Conservation (phyloP, 2,329 filamentous ascomycete species). For the Dothistroma septosporum region DNA sequence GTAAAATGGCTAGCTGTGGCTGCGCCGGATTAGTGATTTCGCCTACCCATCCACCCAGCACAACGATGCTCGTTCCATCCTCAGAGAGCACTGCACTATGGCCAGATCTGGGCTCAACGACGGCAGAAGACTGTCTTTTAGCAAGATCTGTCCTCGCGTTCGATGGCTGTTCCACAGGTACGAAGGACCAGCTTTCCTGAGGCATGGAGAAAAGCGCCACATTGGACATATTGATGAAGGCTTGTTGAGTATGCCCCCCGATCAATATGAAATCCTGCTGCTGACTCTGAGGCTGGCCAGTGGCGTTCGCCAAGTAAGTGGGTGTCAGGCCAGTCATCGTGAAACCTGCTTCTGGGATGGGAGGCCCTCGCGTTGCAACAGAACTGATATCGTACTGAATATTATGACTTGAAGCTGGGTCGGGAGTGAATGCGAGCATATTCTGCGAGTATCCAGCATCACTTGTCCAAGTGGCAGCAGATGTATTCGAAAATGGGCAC, state of each 20-base stretch:
- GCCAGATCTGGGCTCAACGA: slow-evolving; percentile 76
- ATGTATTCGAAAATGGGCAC: slow-evolving; percentile 59
- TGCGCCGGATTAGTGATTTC: slow-evolving; percentile 69
- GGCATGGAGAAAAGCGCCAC: slow-evolving; percentile 83
- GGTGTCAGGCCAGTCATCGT: slow-evolving; percentile 70
- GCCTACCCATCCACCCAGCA: slow-evolving; percentile 91
- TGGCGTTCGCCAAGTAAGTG: slow-evolving; percentile 63
- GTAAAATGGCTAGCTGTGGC: slow-evolving; percentile 74
- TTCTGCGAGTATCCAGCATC: slow-evolving; percentile 72
- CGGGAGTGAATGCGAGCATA: slow-evolving; percentile 65
- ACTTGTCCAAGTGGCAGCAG: slow-evolving; percentile 58
- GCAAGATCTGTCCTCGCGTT: slow-evolving; percentile 53
- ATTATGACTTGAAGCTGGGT: slow-evolving; percentile 34
- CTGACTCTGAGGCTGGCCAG: slow-evolving; percentile 56
- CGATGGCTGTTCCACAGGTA: slow-evolving; percentile 56
- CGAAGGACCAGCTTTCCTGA: slow-evolving; percentile 80
- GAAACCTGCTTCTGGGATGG: slow-evolving; percentile 81
- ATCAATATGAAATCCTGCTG: slow-evolving; percentile 75
- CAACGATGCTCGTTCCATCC: slow-evolving; percentile 71
- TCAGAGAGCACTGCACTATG: slow-evolving; percentile 79
- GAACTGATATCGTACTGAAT: slow-evolving; percentile 46
- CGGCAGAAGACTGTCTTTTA: slow-evolving; percentile 38
- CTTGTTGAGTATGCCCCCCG: slow-evolving; percentile 75
- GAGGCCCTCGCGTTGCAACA: slow-evolving; percentile 56
- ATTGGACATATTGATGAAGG: slow-evolving; percentile 93